Base-by-base conservation (phyloP, 805 yeast species). In the Maudiozyma turicensis region DNA sequence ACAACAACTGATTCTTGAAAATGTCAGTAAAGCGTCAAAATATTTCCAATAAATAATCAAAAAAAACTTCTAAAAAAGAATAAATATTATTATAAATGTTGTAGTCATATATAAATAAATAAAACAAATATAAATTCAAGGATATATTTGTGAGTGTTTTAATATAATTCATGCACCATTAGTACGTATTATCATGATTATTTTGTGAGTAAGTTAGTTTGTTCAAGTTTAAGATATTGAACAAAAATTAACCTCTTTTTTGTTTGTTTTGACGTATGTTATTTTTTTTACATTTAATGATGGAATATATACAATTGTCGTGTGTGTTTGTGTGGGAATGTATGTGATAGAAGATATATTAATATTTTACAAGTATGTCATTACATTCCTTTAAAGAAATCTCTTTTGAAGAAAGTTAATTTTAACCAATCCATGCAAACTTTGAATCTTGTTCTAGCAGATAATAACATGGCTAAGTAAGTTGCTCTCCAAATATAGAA, bases 401-500 rank as follows among this genome's bases (percentile, higher is more conserved):
- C 96, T 74, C 97, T 86, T 57, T 95, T 96, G 66, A 90, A 90
- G 67, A 87, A 72, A 50, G 83, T 76, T 54, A 88, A 82, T 77
- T 90, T 90, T 55, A 80, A 61, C 97, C 97, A 90, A 69, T 90
- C 97, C 52, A 87, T 72, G 60, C 79, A 72, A 48, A 90, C 95
- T 69, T 87, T 80, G 56, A 86, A 74, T 76, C 88, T 89, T 70
- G 89, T 87, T 72, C 89, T 82, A 55, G 86, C 79, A 50, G 93
- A 83, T 69, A 90, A 78, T 67, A 88, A 78, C 96, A 90, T 89
- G 63, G 86, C 78, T 54, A 90, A 77, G 72, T 90, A 90, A 35
- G 95, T 89, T 10, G 88, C 75, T 72, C 95, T 83, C 97, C 97
- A 90, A 76, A 89, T 82, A 67, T 86, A 76, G 75, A 84, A 89